Evolutionary conservation across 2,329 filamentous ascomycete species (phyloP).

Genomic region (Plectosphaerella plurivora): DNA sequence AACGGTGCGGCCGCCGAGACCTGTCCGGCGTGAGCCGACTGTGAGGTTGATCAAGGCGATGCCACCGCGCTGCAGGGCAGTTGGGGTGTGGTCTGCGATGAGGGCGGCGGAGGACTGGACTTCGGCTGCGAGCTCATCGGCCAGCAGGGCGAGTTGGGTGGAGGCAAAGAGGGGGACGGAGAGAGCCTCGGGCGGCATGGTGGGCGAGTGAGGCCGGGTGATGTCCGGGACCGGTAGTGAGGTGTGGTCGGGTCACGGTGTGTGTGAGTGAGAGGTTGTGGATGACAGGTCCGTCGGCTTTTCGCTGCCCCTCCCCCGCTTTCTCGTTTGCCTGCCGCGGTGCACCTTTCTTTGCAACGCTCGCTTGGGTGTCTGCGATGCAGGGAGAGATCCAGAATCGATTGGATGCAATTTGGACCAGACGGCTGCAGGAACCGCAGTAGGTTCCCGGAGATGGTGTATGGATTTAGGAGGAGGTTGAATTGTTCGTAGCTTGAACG

Average conservation of each 20-base stretch:
- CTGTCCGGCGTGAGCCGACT: conserved; percentile 74
- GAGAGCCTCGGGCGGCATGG: conserved; percentile 37
- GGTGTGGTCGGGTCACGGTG: not conserved
- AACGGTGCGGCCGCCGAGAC: conserved; percentile 85
- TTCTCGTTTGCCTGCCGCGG: too few species aligned
- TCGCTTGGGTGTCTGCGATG: too few species aligned
- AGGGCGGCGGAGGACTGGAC: conserved; percentile 64
- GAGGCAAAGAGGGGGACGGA: conserved; percentile 66
- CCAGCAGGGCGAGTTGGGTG: conserved; percentile 67
- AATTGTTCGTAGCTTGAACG: too few species aligned
- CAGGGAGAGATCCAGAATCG: too few species aligned
- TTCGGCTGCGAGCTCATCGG: conserved; percentile 68
- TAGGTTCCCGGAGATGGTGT: too few species aligned
- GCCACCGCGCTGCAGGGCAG: conserved; percentile 69
- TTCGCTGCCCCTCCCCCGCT: too few species aligned
- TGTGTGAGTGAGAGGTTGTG: not conserved
- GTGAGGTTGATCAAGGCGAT: conserved; percentile 73
- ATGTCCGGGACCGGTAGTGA: not conserved
- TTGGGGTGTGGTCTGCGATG: conserved; percentile 63
- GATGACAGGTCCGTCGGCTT: not conserved
- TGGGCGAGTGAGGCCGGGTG: not conserved
- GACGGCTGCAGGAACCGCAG: too few species aligned
- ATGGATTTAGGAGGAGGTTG: too few species aligned
- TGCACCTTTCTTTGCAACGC: too few species aligned
- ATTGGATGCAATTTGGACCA: too few species aligned